These are phyloP conservation scores for Botryobasidium botryosum DNA, from an alignment of 768 basidiomycete species.

Conservation along the genomic window DNA sequence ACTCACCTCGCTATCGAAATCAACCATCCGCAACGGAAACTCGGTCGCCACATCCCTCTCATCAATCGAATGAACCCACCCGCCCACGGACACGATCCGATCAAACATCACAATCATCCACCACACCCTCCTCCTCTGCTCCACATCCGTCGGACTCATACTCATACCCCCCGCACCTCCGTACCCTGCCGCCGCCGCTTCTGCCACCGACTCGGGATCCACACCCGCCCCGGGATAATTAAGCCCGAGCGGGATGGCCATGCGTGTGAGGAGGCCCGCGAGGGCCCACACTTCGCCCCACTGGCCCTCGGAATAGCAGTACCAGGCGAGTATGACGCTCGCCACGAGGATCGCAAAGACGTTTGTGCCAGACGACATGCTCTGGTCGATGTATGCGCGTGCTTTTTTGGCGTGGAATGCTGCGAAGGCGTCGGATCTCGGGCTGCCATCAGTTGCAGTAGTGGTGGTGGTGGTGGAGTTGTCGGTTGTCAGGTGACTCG, in stretches of 20 bases:
- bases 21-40: constrained; percentile 52
- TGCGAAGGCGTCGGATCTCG: constrained; percentile 64
- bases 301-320: constrained; percentile 77
- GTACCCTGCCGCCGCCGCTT: no score
- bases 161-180: no score
- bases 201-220: no score
- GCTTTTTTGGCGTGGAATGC: constrained; percentile 79
- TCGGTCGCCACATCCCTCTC: constrained; percentile 76
- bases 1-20: constrained; percentile 60
- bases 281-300: constrained; percentile 90
- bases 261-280: constrained; percentile 68
- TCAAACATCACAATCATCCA: constrained; percentile 86
- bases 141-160: constrained; percentile 55
- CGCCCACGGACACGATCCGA: constrained; percentile 62
- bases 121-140: constrained; percentile 69
- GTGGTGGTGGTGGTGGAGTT: no score
- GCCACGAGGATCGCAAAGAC: constrained; percentile 81
- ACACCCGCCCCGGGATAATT: no score
- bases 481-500: no score
- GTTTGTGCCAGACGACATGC: constrained; percentile 77
- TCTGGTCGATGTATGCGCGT: constrained; percentile 73
- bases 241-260: constrained; percentile 60
- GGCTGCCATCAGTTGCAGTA: no score
- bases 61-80: constrained; percentile 75
- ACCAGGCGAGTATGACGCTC: constrained; percentile 74